phyloP scores from a whole-genome alignment of 805 yeast species.

The Kodamaea kakaduensis region DNA sequence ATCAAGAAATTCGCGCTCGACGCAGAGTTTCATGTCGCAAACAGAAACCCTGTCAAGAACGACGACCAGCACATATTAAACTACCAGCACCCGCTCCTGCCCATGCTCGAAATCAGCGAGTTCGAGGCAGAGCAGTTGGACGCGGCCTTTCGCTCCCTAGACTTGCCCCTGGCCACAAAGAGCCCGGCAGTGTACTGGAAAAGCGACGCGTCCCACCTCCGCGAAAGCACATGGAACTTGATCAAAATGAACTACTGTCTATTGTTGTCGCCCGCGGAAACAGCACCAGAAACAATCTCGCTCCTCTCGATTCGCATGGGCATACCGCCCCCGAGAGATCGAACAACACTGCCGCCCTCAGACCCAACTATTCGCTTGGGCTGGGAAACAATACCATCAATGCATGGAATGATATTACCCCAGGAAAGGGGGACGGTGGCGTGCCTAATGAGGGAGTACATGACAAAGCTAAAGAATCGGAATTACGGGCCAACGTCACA shows the following conservation, averaged over 20 bases:
- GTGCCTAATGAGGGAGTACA: slow-evolving; percentile 20
- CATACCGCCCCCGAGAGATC: background rate
- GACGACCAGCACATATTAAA: background rate
- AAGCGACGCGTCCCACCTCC: slow-evolving; percentile 25
- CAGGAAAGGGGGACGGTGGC: slow-evolving; percentile 20
- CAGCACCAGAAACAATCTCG: background rate
- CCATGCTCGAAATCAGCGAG: background rate
- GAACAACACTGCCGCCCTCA: background rate
- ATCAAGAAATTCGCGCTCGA: slow-evolving; percentile 16
- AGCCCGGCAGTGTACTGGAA: slow-evolving; percentile 4
- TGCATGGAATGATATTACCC: slow-evolving; percentile 15
- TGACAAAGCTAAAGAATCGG: slow-evolving; percentile 10
- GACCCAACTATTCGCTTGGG: slow-evolving; percentile 1
- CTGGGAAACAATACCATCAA: slow-evolving; percentile 5
- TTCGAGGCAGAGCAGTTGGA: slow-evolving; percentile 6
- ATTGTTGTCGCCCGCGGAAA: slow-evolving; percentile 2
- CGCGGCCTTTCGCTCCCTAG: slow-evolving; percentile 2
- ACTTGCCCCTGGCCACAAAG: slow-evolving; percentile 3
- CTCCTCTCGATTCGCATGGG: slow-evolving; percentile 1
- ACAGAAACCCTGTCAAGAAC: background rate
- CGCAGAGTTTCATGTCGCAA: slow-evolving; percentile 4
- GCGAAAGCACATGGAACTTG: slow-evolving; percentile 29
- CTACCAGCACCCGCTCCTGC: background rate
- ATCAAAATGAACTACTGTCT: slow-evolving; percentile 21
- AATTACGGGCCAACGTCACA: slow-evolving; percentile 1